Evolutionary conservation across 768 basidiomycete genomes (phyloP), one percentile per base, ranked within the genome.

Genomic region (Russula abietina): DNA sequence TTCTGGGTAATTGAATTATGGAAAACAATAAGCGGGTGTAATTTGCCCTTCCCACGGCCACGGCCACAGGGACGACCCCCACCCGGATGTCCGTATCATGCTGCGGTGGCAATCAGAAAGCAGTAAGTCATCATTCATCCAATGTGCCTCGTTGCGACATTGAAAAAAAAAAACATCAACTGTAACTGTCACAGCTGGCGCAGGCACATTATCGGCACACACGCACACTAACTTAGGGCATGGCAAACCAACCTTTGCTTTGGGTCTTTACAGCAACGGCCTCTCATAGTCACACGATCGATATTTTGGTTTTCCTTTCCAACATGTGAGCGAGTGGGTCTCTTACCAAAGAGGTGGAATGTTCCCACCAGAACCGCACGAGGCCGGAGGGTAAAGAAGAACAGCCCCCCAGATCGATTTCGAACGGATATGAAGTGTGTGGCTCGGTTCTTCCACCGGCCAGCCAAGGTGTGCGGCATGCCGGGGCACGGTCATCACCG

Each of bases 401-500:
- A 49, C 16, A 48, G 32, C 28, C 28, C n/a, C 46, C 45, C 24
- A 28, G 51, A 39, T 28, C 24, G 19, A 24, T 38, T 57, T n/a
- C n/a, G 43, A 50, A 33, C 22, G 26, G 49, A 50, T 19, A 41
- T 38, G 22, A 11, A 30, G 28, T 30, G 33, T 46, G 45, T 36
- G 26, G 55, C 33, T 4, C 28, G 28, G n/a, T n/a, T n/a, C n/a
- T 30, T 30, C 28, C 28, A 36, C 36, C 36, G 16, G 38, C 38
- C 6, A 16, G 16, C 14, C 16, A 54, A 32, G 41, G 19, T 43
- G 19, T 43, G 41, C 41, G 41, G 8, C 5, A 43, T 2, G 38
- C 38, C 38, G n/a, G 8, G 43, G 41, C 24, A 36, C 24, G 51
- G 50, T 58, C 57, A 63, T 63, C 62, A 63, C 62, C 62, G 62